Base-by-base conservation (phyloP, 352 stramenopile genomes). In the Plasmopara viticola region DNA sequence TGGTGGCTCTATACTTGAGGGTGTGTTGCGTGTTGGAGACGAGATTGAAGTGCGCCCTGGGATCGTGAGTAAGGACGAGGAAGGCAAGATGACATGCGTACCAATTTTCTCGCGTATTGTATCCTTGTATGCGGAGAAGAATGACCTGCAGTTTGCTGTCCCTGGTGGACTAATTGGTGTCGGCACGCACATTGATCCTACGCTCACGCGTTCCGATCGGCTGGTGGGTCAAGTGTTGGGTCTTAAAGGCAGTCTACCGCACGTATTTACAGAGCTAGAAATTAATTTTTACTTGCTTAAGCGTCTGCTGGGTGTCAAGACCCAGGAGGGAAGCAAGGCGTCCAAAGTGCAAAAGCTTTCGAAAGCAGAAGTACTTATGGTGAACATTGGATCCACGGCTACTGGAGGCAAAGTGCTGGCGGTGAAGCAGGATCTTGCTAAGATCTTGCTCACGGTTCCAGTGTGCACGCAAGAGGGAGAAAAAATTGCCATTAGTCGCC, bases 201-300 rank as follows among this genome's bases (percentile, higher is more conserved):
- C 97, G 28, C 80, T 99, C 14, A 99, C 97, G 41, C 84, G 97
- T 63, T 98, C 96, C 42, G 97, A 99, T 89, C 87, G 97, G 64
- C 83, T 99, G n/a, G 97, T 99, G 9, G 97, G 97, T 53, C 97
- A 99, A 73, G 94, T 98, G 31, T 71, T 99, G 25, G 96, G 97
- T 40, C 76, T 99, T 20, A 97, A 97, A 70, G 97, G 95, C 58
- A 94, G 97, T 50, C 72, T 99, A 28, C 97, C 97, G 20, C 90
- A 98, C 70, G 96, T 99, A 33, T 99, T 98, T 72, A 98, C 94
- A 40, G 96, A 99, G 68, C 81, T 98, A 28, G 96, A 99, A 83
- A 99, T 99, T 69, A 98, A 96, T 57, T 99, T 99, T 68, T 99
- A 99, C 76, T 70, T 99, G 48, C 84, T 99, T n/a, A 91, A 97